A percentile compares a stretch with the other conserved stretches of the same genome.
phyloP scores from a whole-genome alignment of 305 asterid species.

The Plantago coronopus region DNA sequence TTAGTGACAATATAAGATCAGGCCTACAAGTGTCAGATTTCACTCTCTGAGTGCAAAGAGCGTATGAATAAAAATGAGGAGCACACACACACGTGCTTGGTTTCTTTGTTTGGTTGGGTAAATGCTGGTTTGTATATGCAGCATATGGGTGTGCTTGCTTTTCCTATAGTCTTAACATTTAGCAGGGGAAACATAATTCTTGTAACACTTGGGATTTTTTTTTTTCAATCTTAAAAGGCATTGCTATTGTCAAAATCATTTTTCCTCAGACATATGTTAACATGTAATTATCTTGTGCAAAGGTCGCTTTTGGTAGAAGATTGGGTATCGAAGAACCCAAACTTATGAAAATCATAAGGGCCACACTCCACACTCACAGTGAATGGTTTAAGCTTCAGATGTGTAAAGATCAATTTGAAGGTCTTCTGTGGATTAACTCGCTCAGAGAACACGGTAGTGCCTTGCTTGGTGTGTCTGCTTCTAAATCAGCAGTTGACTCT shows the following conservation, averaged over 20 bases:
- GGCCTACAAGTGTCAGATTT: not conserved
- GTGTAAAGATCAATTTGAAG: constrained; percentile 94
- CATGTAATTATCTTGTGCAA: constrained; percentile 23
- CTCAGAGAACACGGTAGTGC: constrained; percentile 61
- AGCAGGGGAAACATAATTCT: no score
- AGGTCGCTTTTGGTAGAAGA: constrained; percentile 89
- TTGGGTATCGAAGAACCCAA: constrained; percentile 90
- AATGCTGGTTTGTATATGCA: no score
- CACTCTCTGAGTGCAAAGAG: not conserved
- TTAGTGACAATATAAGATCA: not conserved
- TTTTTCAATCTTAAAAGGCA: no score
- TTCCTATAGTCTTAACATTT: no score
- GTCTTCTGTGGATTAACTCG: constrained; percentile 66
- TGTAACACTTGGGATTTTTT: no score
- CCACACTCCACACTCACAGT: constrained; percentile 63
- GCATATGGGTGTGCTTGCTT: no score
- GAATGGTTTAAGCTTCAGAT: constrained; percentile 98
- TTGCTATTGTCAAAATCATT: not conserved
- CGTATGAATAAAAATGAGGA: no score
- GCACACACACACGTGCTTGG: no score
- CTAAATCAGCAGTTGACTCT: constrained; percentile 51
- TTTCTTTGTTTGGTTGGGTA: no score
- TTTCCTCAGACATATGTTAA: constrained; percentile 16
- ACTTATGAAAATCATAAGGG: constrained; percentile 84
- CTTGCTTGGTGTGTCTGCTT: constrained; percentile 50